These are phyloP conservation scores for Exophiala calicioides DNA, from an alignment of 2,329 filamentous ascomycete species.

Conservation along the genomic window DNA sequence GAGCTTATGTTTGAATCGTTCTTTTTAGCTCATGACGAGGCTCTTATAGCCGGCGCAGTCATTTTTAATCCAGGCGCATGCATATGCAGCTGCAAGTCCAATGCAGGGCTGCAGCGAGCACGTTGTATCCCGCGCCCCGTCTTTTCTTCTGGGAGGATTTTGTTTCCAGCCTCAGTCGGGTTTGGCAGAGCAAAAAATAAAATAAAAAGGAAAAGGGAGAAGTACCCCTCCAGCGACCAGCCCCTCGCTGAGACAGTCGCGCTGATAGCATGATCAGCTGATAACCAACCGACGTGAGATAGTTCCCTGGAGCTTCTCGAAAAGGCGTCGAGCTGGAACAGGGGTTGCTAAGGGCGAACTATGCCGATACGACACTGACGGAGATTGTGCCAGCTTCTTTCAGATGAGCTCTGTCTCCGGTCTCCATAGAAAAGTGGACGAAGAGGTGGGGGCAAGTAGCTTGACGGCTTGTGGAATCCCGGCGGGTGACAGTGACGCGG, in stretches of 20 bases:
- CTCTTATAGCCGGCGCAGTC: not conserved
- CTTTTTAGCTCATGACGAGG: not conserved
- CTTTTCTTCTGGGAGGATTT: too few species aligned
- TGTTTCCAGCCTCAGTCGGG: too few species aligned
- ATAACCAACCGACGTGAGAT: constrained; percentile 10
- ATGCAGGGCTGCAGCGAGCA: too few species aligned
- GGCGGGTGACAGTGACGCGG: constrained; percentile 20
- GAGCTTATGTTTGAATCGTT: not conserved
- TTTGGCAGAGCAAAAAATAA: too few species aligned
- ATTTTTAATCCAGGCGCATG: too few species aligned
- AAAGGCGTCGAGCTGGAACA: constrained; percentile 3
- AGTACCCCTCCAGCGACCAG: constrained; percentile 6
- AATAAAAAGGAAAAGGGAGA: not conserved
- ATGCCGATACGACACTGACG: constrained; percentile 19
- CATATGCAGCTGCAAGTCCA: too few species aligned
- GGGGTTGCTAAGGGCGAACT: constrained; percentile 6
- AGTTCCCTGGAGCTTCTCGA: constrained; percentile 22
- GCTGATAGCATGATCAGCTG: constrained; percentile 10
- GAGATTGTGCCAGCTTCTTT: constrained; percentile 23
- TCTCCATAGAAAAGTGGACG: constrained; percentile 16
- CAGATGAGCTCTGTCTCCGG: constrained; percentile 13
- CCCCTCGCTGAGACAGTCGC: not conserved
- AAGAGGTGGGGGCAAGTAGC: constrained; percentile 13
- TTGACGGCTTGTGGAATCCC: constrained; percentile 27
- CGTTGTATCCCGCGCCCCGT: too few species aligned